Percentiles rank a stretch among this genome's conserved stretches.
Evolutionary conservation across 192 early-diverging fungal species (phyloP).

Genomic region (Haplosporangium gracile): DNA sequence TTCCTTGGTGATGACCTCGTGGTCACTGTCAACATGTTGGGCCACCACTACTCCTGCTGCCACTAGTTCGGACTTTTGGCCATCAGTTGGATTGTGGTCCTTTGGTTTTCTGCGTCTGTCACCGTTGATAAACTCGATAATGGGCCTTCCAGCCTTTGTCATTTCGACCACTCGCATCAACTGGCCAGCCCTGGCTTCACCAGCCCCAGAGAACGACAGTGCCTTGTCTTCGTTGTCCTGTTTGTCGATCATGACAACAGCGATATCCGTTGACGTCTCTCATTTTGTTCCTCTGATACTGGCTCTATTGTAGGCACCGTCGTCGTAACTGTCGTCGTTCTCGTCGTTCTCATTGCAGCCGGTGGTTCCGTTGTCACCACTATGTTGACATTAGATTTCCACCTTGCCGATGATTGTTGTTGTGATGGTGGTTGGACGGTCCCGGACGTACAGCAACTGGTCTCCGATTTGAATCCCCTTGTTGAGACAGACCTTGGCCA

Average conservation of each 20-base stretch:
- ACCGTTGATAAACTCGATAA: no score
- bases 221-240: background rate
- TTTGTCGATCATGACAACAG: background rate
- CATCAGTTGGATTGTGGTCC: no score
- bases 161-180: no score
- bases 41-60: no score
- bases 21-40: no score
- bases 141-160: no score
- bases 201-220: no score
- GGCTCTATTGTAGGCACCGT: background rate
- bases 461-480: conserved; percentile 14
- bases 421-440: background rate
- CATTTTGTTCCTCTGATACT: background rate
- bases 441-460: background rate
- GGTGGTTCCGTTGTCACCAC: no score
- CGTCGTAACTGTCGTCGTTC: background rate
- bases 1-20: background rate
- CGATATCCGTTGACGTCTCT: background rate
- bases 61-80: no score
- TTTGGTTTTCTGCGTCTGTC: no score
- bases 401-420: background rate
- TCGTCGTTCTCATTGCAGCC: background rate
- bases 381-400: background rate
- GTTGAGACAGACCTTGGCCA: conserved; percentile 4
- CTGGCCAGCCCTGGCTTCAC: no score